These are phyloP conservation scores for Globisporangium canariense DNA, from an alignment of 352 stramenopile genomes.

Conservation along the genomic window DNA sequence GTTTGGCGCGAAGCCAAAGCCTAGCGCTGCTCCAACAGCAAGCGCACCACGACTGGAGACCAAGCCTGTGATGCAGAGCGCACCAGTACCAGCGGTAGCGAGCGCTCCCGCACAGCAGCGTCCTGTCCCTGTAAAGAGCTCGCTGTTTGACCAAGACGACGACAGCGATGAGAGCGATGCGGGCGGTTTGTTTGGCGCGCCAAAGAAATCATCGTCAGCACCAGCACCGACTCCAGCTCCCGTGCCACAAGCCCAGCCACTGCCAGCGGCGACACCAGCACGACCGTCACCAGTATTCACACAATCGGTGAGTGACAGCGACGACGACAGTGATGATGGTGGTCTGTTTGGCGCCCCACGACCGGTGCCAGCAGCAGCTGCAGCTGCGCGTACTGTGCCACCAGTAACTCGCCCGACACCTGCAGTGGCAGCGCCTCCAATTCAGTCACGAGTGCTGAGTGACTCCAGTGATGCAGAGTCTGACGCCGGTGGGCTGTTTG, in stretches of 20 bases:
- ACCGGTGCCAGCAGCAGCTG: background rate
- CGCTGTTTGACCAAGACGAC: constrained; percentile 52
- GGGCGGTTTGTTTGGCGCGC: constrained; percentile 35
- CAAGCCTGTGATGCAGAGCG: background rate
- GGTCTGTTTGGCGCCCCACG: constrained; percentile 1
- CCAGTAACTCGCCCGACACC: constrained; percentile 14
- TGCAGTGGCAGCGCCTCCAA: constrained; percentile 9
- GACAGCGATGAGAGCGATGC: constrained; percentile 22
- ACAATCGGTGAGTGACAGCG: background rate
- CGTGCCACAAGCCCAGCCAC: background rate
- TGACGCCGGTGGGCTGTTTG: constrained; percentile 58
- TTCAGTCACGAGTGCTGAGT: constrained; percentile 32
- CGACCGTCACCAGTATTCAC: background rate
- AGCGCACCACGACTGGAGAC: background rate
- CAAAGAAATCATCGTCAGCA: constrained; percentile 2
- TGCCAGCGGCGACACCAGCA: background rate
- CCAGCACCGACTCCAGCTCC: constrained; percentile 2
- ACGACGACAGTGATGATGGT: constrained; percentile 3
- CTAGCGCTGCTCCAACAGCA: background rate
- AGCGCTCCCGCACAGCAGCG: constrained; percentile 16
- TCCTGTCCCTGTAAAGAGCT: constrained; percentile 25
- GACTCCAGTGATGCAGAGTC: constrained; percentile 63
- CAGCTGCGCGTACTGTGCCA: background rate
- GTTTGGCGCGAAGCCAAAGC: constrained; percentile 17
- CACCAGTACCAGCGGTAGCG: constrained; percentile 4